phyloP scores from a whole-genome alignment of 306 rosid genomes.

The Ammopiptanthus mongolicus region DNA sequence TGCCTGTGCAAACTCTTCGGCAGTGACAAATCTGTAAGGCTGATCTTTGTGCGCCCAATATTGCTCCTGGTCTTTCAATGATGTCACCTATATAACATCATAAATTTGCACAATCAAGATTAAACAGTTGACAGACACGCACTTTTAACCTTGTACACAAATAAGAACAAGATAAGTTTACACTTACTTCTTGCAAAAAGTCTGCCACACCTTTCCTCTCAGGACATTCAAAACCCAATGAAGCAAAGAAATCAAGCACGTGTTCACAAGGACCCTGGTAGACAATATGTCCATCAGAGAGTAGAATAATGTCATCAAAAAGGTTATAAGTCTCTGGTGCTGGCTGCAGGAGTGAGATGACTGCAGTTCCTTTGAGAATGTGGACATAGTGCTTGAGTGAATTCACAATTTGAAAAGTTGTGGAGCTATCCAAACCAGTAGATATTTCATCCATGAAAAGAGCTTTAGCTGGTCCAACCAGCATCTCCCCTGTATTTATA shows the following conservation, averaged over 20 bases:
- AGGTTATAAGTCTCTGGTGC: conserved; percentile 56
- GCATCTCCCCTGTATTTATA: conserved; percentile 45
- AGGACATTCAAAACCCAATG: conserved; percentile 45
- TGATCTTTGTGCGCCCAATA: conserved; percentile 38
- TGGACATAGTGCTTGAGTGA: conserved; percentile 38
- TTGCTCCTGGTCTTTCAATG: conserved; percentile 50
- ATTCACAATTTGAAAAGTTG: conserved; percentile 48
- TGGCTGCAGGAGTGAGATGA: conserved; percentile 53
- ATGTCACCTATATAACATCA: conserved; percentile 42
- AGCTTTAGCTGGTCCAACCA: conserved; percentile 56
- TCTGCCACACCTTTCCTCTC: conserved; percentile 52
- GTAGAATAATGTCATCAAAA: conserved; percentile 51
- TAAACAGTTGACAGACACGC: not conserved
- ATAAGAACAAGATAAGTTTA: not conserved
- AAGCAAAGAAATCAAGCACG: conserved; percentile 40
- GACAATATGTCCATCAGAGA: conserved; percentile 45
- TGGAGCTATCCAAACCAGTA: conserved; percentile 55
- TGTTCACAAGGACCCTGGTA: conserved; percentile 52
- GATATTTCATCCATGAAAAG: conserved; percentile 66
- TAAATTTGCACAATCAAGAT: not conserved
- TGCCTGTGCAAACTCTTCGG: conserved; percentile 35
- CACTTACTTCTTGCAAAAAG: conserved; percentile 49
- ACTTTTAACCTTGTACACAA: not conserved
- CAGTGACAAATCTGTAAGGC: conserved; percentile 42
- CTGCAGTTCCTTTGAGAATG: conserved; percentile 40